phyloP scores from a whole-genome alignment of 202 grass and related monocot species.

The Zoysia matrella region DNA sequence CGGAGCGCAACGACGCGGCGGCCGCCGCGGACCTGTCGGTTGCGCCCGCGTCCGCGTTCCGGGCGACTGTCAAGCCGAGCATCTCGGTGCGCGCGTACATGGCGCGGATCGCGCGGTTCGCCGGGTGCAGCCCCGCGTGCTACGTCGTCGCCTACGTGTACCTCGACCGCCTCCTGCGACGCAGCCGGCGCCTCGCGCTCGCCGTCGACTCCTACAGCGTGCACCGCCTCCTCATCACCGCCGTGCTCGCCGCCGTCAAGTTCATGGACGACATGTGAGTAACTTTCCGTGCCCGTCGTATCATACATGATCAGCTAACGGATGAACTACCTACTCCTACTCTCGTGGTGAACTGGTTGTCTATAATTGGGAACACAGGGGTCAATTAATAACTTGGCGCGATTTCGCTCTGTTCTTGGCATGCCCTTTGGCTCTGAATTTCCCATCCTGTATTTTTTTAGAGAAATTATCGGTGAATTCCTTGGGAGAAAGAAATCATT shows the following conservation, averaged over 20 bases:
- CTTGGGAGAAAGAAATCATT: neutral
- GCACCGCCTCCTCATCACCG: slow-evolving; percentile 79
- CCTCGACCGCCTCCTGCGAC: slow-evolving; percentile 71
- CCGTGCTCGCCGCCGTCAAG: slow-evolving; percentile 6
- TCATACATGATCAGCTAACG: slow-evolving; percentile 11
- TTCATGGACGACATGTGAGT: slow-evolving; percentile 93
- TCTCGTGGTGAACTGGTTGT: neutral
- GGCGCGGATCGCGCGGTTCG: slow-evolving; percentile 74
- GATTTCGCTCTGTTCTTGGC: slow-evolving; percentile 4
- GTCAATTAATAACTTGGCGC: neutral
- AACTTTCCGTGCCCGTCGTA: neutral
- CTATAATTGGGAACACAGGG: slow-evolving; percentile 10
- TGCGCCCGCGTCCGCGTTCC: slow-evolving; percentile 55
- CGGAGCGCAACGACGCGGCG: slow-evolving; percentile 65
- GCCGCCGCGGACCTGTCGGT: slow-evolving; percentile 6
- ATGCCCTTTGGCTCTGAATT: slow-evolving; percentile 4
- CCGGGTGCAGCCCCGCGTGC: slow-evolving; percentile 77
- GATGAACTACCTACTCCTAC: no score
- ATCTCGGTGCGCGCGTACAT: slow-evolving; percentile 78
- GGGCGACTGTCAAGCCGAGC: slow-evolving; percentile 61
- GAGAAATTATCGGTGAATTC: neutral
- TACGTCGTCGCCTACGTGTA: slow-evolving; percentile 84
- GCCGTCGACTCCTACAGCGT: slow-evolving; percentile 77
- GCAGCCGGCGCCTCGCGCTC: slow-evolving; percentile 45
- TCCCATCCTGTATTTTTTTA: no score